These are phyloP conservation scores for Aspergillus sojae DNA, from an alignment of 2,329 filamentous ascomycete genomes.

Conservation along the genomic window DNA sequence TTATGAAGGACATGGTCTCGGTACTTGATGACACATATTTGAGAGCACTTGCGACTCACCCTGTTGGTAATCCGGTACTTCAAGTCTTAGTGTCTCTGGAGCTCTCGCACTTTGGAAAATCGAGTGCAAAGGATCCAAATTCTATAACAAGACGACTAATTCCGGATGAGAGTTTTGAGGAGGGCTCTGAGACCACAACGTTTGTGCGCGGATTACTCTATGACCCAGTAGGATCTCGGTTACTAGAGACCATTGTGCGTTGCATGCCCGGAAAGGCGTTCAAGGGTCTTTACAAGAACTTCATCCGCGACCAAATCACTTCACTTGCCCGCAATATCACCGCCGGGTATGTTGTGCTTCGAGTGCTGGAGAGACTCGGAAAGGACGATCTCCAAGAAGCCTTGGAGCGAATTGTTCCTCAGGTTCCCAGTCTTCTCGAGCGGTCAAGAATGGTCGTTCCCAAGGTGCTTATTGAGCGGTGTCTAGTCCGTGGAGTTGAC, in stretches of 20 bases:
- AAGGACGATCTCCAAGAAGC: conserved; percentile 81
- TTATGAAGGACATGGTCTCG: conserved; percentile 75
- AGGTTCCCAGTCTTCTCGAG: conserved; percentile 72
- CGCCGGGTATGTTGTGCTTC: conserved; percentile 83
- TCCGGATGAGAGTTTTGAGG: conserved; percentile 74
- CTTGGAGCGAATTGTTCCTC: conserved; percentile 70
- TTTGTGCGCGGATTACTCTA: conserved; percentile 89
- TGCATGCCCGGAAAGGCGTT: conserved; percentile 85
- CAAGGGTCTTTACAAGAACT: conserved; percentile 79
- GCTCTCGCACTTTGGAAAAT: conserved; percentile 71
- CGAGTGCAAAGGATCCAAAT: conserved; percentile 64
- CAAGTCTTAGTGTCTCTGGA: conserved; percentile 89
- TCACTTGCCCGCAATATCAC: conserved; percentile 86
- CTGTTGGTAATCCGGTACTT: conserved; percentile 88
- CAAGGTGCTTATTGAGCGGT: conserved; percentile 80
- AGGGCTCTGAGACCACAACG: conserved; percentile 71
- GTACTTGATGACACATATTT: conserved; percentile 78
- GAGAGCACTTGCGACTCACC: conserved; percentile 81
- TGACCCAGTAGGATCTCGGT: conserved; percentile 83
- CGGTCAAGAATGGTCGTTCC: conserved; percentile 78
- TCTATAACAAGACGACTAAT: conserved; percentile 77
- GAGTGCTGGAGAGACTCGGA: conserved; percentile 78
- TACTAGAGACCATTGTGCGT: conserved; percentile 83
- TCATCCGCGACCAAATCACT: conserved; percentile 78
- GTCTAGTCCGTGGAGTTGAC: conserved; percentile 66